Evolutionary conservation across 768 basidiomycete species (phyloP).

Genomic region (Guyanaporus albipodus): DNA sequence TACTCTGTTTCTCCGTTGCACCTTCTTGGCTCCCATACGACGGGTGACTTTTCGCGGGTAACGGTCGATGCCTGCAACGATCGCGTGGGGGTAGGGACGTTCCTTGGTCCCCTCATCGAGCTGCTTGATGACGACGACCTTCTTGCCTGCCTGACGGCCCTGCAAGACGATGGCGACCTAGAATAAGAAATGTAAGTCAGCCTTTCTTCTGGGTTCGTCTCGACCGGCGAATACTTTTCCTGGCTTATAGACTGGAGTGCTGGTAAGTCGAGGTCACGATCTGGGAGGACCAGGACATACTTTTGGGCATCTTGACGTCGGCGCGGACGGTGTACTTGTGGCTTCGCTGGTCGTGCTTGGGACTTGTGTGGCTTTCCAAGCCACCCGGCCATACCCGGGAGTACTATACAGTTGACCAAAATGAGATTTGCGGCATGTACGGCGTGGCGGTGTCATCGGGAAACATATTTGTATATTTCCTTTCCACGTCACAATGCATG

Average conservation of each 20-base stretch:
- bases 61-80: slow-evolving; percentile 97
- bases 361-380: slow-evolving; percentile 16
- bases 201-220: neutral
- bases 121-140: slow-evolving; percentile 99
- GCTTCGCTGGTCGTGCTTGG: slow-evolving; percentile 13
- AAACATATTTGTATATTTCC: no score
- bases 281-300: slow-evolving; percentile 17
- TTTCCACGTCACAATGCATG: no score
- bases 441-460: slow-evolving; percentile 1
- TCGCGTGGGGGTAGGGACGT: slow-evolving; percentile 93
- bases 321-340: slow-evolving; percentile 25
- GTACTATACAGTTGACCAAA: slow-evolving; percentile 24
- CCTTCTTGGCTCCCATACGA: slow-evolving; percentile 95
- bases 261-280: slow-evolving; percentile 11
- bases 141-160: slow-evolving; percentile 98
- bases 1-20: slow-evolving; percentile 90
- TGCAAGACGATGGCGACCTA: slow-evolving; percentile 96
- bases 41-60: slow-evolving; percentile 98
- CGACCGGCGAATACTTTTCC: slow-evolving; percentile 63
- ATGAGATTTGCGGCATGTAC: neutral
- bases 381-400: slow-evolving; percentile 35
- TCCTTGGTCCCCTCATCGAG: slow-evolving; percentile 96
- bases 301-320: slow-evolving; percentile 43
- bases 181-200: neutral
- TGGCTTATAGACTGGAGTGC: slow-evolving; percentile 78